Evolutionary conservation across 2,329 filamentous ascomycete species (phyloP), one percentile per base, ranked within the genome.

Genomic region (Graphiopsis chlorocephala): DNA sequence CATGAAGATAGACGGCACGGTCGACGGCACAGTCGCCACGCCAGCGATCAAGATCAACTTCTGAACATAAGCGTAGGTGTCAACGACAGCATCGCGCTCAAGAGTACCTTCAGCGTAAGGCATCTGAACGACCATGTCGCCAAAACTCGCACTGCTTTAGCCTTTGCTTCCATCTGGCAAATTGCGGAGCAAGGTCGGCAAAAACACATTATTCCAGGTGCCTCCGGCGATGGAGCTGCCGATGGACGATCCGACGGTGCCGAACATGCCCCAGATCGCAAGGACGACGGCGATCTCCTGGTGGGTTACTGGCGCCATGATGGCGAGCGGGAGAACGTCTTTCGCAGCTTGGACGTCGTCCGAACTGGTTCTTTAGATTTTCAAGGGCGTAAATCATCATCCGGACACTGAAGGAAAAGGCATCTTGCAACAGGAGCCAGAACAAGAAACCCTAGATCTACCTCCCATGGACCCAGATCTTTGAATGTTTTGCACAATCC

Each of bases 51-150:
- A 67, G 74, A 78, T 77, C 65, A 73, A 75, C 33, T 68, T 70
- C 65, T 78, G 77, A 3, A 75, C 73, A 63, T 74, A 65, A 2
- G 53, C 64, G 61, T 79, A 79, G 17, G 75, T 74, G 31, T 71
- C 56, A 63, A 75, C 72, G 69, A 79, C 78, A 0, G 75, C 78
- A 11, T 78, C 72, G 6, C 88, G 75, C 20, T 80, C 82, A 0
- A 81, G 77, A 3, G 76, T 82, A 1, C 85, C 86, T 35, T 79
- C 69, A 0, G 78, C 75, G 70, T 86, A 88, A 17, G 74, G 75
- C 4, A 86, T 73, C 68, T 90, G 88, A 2, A 78, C 78, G 0
- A 77, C 77, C 29, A 89, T 70, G 67, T 81, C 80, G 33, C 82
- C 80, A 67, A 86, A 86, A 52, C 89, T 78, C n/a, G 70, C 35